These are phyloP conservation scores for Fistulifera pelliculosa DNA, from an alignment of 108 stramenopile genomes.

Conservation along the genomic window DNA sequence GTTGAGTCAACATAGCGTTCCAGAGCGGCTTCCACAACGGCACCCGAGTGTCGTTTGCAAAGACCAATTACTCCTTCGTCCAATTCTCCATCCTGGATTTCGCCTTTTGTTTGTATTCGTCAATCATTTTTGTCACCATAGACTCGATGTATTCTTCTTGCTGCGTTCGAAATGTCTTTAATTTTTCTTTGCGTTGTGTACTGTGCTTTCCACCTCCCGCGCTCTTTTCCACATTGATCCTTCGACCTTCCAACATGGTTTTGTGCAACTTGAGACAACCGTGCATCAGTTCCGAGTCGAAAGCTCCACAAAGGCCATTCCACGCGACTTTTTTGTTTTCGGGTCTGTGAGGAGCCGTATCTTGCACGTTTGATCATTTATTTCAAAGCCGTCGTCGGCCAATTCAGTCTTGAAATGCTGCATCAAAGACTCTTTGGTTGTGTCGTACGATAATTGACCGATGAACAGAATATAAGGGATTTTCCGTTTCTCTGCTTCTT, in stretches of 20 bases:
- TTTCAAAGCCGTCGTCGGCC: conserved; percentile 15
- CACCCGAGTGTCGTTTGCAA: conserved; percentile 76
- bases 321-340: conserved; percentile 63
- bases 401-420: conserved; percentile 59
- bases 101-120: conserved; percentile 53
- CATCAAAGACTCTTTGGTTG: conserved; percentile 59
- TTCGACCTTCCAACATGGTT: conserved; percentile 80
- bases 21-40: conserved; percentile 61
- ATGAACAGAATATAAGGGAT: conserved; percentile 86
- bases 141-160: conserved; percentile 73
- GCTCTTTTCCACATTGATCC: conserved; percentile 86
- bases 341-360: conserved; percentile 79
- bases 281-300: conserved; percentile 67
- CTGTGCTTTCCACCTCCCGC: conserved; percentile 51
- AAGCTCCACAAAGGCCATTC: conserved; percentile 85
- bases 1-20: conserved; percentile 68
- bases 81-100: conserved; percentile 72
- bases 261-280: conserved; percentile 82
- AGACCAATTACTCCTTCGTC: conserved; percentile 79
- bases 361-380: conserved; percentile 32
- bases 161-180: conserved; percentile 52
- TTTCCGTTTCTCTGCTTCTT: conserved; percentile 6
- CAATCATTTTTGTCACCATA: conserved; percentile 68
- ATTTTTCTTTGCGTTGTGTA: conserved; percentile 55
- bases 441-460: conserved; percentile 81